Conservation (phyloP, 257 asterid species). For the Handroanthus guayacan region DNA sequence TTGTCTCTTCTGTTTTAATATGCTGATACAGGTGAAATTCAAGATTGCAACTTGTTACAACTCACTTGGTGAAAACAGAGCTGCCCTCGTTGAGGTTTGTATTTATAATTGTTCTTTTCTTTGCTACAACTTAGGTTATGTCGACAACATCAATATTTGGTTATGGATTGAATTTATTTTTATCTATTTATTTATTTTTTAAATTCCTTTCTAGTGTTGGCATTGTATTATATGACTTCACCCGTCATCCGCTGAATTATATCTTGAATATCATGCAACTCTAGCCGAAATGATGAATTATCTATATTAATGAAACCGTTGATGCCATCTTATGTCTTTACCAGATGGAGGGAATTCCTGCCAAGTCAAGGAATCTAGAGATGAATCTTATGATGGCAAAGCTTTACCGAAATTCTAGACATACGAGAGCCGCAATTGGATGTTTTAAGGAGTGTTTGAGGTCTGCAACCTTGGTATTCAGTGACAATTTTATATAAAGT, state of each 20-base stretch:
- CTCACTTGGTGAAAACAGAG: conserved; percentile 76
- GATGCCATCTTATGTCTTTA: conserved; percentile 27
- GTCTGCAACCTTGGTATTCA: conserved; percentile 50
- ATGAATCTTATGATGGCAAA: conserved; percentile 93
- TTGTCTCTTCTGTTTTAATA: conserved; percentile 23
- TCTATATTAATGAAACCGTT: background rate
- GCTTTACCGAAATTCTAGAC: conserved; percentile 90
- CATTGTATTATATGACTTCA: conserved; percentile 15
- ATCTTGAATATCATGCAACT: conserved; percentile 28
- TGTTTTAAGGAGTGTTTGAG: conserved; percentile 96
- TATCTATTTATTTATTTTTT: too few species aligned
- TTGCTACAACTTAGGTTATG: conserved; percentile 28
- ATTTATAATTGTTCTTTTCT: conserved; percentile 31
- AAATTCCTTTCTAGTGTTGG: conserved; percentile 6
- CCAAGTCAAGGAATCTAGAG: conserved; percentile 87
- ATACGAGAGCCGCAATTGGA: conserved; percentile 85
- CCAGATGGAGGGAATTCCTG: conserved; percentile 96
- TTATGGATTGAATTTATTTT: background rate
- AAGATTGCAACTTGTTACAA: conserved; percentile 78
- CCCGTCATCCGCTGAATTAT: conserved; percentile 17
- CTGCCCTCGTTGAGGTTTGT: conserved; percentile 86
- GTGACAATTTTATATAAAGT: conserved; percentile 28
- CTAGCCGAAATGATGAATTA: background rate
- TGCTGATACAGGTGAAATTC: conserved; percentile 75
- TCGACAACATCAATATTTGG: conserved; percentile 3